A percentile compares a stretch with the other conserved stretches of the same genome.
Conservation (phyloP, 768 basidiomycete genomes). For the Gyrodon lividus region DNA sequence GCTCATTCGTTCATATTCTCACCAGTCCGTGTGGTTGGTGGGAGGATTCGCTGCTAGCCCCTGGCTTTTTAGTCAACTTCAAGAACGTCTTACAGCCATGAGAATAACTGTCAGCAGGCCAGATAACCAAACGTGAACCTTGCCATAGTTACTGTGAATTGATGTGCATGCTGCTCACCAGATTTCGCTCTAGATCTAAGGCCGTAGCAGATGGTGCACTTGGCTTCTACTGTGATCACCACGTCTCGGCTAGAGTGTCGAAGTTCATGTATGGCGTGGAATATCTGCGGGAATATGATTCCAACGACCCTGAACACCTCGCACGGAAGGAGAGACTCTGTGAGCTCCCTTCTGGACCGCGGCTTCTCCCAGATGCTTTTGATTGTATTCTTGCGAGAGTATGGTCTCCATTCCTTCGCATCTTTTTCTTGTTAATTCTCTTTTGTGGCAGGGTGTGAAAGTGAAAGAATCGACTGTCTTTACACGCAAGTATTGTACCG, state of each 20-base stretch:
- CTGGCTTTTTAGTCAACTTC: constrained; percentile 75
- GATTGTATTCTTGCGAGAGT: constrained; percentile 77
- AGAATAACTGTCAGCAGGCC: constrained; percentile 68
- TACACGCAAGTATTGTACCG: constrained; percentile 79
- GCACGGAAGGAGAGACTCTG: constrained; percentile 63
- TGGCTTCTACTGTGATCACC: constrained; percentile 82
- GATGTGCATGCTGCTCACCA: constrained; percentile 4
- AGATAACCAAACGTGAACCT: constrained; percentile 71
- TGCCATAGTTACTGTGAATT: constrained; percentile 6
- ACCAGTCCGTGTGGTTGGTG: constrained; percentile 77
- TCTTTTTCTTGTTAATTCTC: constrained; percentile 7
- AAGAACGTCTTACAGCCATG: constrained; percentile 59
- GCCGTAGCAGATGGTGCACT: constrained; percentile 83
- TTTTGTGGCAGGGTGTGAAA: constrained; percentile 51
- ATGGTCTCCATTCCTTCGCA: constrained; percentile 18
- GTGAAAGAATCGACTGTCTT: constrained; percentile 83
- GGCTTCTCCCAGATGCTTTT: constrained; percentile 77
- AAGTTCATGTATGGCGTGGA: constrained; percentile 84
- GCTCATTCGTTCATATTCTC: constrained; percentile 10
- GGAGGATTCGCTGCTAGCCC: constrained; percentile 83
- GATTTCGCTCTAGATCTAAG: constrained; percentile 57
- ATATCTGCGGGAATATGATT: constrained; percentile 67
- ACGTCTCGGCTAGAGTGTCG: constrained; percentile 78
- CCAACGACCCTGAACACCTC: constrained; percentile 63
- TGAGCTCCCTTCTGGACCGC: constrained; percentile 75